Evolutionary conservation across 768 basidiomycete genomes (phyloP), one percentile per base, ranked within the genome.

Genomic region (Phylloporus sp.): DNA sequence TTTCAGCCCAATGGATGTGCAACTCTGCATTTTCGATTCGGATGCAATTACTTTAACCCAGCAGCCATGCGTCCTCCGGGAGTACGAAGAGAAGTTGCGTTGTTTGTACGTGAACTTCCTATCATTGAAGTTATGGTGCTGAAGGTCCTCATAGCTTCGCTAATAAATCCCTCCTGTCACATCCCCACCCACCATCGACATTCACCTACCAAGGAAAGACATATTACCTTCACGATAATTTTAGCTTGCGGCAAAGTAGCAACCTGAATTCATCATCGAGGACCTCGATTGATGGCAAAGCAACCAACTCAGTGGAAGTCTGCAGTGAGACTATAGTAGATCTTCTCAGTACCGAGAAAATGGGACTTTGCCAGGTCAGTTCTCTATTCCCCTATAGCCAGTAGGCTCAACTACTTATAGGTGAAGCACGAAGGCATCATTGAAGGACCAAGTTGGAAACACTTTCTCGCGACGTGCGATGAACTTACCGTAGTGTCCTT

Each of bases 1-100:
- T 24, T 40, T 42, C 48, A 83, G 81, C 20, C 73, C 78, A 11
- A 71, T 81, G 70, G 83, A 86, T 56, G 55, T 83, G 27, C 79
- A 72, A 24, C 66, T 86, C 43, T 67, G 72, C 23, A 57, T 71
- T 20, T 67, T 69, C 24, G 65, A 71, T 40, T 62, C 60, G 35
- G 52, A 48, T n/a, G 21, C 48, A 6, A 40, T 77, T 14, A 18
- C 57, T 1, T 48, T 50, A 11, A 48, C 55, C 22, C 54, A 64
- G n/a, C 69, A 69, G 53, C 81, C 81, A 33, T 29, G 49, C 13
- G 66, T 57, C 31, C 55, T 85, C 44, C 60, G 59, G 45, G 52
- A 64, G 22, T 82, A 84, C 48, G 48, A 66, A 2, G 33, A 57
- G 2, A 57, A 65, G 38, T 62, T 82, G 44, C 57, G 61, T 50